Base-by-base conservation (phyloP, 2,329 filamentous ascomycete species). In the Coniella vitis region DNA sequence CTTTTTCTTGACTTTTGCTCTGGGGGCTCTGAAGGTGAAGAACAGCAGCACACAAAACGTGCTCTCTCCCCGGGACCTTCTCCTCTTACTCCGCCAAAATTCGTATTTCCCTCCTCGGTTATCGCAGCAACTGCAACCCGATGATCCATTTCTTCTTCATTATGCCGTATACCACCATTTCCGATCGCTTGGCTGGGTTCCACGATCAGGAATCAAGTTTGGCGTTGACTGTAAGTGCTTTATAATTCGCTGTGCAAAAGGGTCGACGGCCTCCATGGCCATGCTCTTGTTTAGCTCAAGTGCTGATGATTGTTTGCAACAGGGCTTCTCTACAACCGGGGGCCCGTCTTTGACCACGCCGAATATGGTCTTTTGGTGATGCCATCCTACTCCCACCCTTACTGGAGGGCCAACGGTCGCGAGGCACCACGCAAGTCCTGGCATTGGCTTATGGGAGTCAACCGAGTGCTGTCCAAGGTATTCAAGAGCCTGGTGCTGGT, bases 141-240 rank as follows among this genome's bases (percentile, higher is more conserved):
- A 95, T 63, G 87, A 95, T 59, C 77, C 81, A 0, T 98, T 98
- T 65, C 70, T 97, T 17, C 65, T 95, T 1, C 84, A 88, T 50
- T 98, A 97, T 61, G 83, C 82, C 12, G 88, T 88, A 16, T 98
- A 95, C 64, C 93, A 98, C 63, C 91, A 98, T 64, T 98, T 95
- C 69, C 85, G 93, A 34, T 95, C 90, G 0, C 74, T 97, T 0
- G 93, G 93, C 20, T 98, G 93, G 91, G 88, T 96, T 1, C 86
- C 94, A 0, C 84, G 94, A 13, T 83, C 87, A 4, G 94, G 93
- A 32, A 84, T 95, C 63, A 98, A 98, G 62, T 98, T 98, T 59
- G 88, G 87, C 19, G 87, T 90, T 9, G 93, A 98, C 65, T 96
- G 45, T 47, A 22, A 47, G 45, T 41, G 12, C 19, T 4, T 22